Percentiles rank a stretch among this genome's conserved stretches.
phyloP scores from a whole-genome alignment of 2,329 filamentous ascomycete genomes.

The Aspergillus sp. region DNA sequence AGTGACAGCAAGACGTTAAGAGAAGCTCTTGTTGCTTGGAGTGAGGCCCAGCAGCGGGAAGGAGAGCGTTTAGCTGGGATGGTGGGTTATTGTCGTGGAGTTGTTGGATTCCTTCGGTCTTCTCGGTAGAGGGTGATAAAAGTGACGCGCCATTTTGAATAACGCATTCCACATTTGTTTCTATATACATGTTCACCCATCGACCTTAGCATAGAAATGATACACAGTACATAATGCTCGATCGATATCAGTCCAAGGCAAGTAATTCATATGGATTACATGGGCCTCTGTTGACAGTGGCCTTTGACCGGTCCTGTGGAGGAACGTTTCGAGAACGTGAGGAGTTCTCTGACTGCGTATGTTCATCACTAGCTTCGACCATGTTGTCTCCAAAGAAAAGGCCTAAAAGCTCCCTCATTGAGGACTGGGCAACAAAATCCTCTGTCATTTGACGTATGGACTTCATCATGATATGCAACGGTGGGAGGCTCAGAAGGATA shows the following conservation, averaged over 20 bases:
- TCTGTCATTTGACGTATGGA: conserved; percentile 21
- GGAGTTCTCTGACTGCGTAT: background rate
- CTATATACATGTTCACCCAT: too few species aligned
- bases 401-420: conserved; percentile 7
- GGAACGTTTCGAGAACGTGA: background rate
- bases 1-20: conserved; percentile 49
- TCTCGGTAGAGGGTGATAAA: conserved; percentile 36
- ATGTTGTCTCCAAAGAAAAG: background rate
- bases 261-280: conserved; percentile 15
- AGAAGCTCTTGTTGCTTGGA: conserved; percentile 66
- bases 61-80: conserved; percentile 68
- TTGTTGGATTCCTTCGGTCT: conserved; percentile 75
- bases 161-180: background rate
- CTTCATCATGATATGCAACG: conserved; percentile 29
- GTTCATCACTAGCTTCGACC: background rate
- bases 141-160: background rate
- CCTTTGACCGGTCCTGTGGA: background rate
- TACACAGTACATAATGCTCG: too few species aligned
- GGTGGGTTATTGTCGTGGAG: conserved; percentile 84
- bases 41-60: conserved; percentile 69
- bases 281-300: background rate
- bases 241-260: background rate
- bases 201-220: too few species aligned
- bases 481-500: conserved; percentile 28
- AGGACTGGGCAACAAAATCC: conserved; percentile 8